Evolutionary conservation across 192 early-diverging fungal genomes (phyloP), one percentile per base, ranked within the genome.

Genomic region (Coemansia sp.): DNA sequence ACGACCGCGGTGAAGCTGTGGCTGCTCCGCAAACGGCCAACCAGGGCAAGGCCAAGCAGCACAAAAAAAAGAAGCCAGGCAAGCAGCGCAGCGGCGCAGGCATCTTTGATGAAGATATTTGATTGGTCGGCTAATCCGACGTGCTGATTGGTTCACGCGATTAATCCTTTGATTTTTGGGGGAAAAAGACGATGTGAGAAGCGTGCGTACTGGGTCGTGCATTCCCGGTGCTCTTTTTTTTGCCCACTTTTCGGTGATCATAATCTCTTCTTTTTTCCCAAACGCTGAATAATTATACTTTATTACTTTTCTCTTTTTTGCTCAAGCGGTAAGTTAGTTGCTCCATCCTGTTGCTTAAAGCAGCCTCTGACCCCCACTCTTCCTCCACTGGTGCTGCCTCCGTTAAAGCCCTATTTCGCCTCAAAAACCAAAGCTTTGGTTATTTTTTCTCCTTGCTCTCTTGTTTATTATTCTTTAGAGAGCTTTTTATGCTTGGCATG

Each of bases 51-150:
- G 35, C 48, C 48, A 85, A 62, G 87, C 65, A 32, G 73, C 69
- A 60, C 69, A 78, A 90, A 84, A 93, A 92, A 39, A 91, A 86
- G 76, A 90, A 82, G 68, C 87, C 51, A 82, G 83, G 32, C 32
- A 95, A 95, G 77, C 72, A 84, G 72, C 85, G 92, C 57, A 87
- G 83, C 66, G 88, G 84, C 35, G 81, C 76, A 59, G 87, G 87
- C 56, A 74, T 82, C 4, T 58, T 66, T 48, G 73, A 21, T n/a
- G 53, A 60, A 4, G 41, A 48, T 45, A 23, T 60, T 41, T 59
- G 57, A 62, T 62, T 62, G 60, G 60, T 55, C 57, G 22, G 47
- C 29, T 51, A 17, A 49, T 48, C 53, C 41, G 29, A 50, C 61
- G 32, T 11, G 53, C 38, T 60, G 65, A 67, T 59, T 67, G 29